Evolutionary conservation across 139 green algal species (phyloP).

Genomic region (Chlamydomonas sp.): DNA sequence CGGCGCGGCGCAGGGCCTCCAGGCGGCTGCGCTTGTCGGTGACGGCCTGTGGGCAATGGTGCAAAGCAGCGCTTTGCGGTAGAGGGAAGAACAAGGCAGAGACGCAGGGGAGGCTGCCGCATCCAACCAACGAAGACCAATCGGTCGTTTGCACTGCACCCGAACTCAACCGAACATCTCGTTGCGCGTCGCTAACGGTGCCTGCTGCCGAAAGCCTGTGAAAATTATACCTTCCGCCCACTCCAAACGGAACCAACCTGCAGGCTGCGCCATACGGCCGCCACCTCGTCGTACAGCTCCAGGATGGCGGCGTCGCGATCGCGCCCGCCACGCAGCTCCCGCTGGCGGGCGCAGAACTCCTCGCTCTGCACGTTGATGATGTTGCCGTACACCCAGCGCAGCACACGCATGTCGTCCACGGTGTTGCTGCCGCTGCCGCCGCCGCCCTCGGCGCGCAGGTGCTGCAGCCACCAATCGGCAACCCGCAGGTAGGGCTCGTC

Average conservation of each 20-base stretch:
- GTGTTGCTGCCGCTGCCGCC: not conserved
- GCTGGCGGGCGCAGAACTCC: conserved; percentile 57
- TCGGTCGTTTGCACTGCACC: not conserved
- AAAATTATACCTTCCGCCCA: no score
- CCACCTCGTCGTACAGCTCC: conserved; percentile 72
- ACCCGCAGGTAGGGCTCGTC: conserved; percentile 55
- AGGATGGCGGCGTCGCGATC: conserved; percentile 60
- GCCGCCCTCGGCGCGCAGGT: conserved; percentile 15
- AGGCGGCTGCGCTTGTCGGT: conserved; percentile 56
- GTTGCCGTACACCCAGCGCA: conserved; percentile 82
- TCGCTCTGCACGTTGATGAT: conserved; percentile 65
- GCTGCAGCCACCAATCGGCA: conserved; percentile 70
- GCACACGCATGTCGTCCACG: conserved; percentile 41
- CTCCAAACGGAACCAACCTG: not conserved
- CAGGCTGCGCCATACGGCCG: conserved; percentile 70
- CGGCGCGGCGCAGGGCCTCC: conserved; percentile 58
- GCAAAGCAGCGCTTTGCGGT: not conserved
- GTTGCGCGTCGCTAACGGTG: no score
- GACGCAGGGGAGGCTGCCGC: no score
- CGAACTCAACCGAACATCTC: not conserved
- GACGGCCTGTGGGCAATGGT: conserved; percentile 26
- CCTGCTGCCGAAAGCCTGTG: no score
- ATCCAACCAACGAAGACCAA: not conserved
- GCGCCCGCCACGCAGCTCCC: conserved; percentile 50
- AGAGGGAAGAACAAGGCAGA: no score